Conservation (phyloP, 202 grass and related monocot genomes). For the Brachypodium distachyon region DNA sequence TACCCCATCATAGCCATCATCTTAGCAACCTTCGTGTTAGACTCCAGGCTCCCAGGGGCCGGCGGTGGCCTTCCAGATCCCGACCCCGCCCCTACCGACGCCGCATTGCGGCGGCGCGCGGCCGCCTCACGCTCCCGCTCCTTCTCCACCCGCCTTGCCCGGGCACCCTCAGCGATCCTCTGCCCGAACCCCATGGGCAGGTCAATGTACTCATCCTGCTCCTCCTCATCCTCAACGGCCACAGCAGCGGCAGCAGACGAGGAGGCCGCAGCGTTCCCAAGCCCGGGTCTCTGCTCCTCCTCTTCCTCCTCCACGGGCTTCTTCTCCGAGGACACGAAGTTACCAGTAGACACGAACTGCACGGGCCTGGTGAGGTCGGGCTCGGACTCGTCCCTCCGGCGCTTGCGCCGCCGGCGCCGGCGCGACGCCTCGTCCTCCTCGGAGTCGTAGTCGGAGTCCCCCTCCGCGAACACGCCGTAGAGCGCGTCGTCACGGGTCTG, state of each 20-base stretch:
- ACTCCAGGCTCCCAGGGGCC: conserved; percentile 36
- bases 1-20: conserved; percentile 83
- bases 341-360: conserved; percentile 74
- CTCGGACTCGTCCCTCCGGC: conserved; percentile 36
- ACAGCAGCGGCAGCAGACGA: neutral
- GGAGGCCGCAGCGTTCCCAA: conserved; percentile 17
- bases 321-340: conserved; percentile 42
- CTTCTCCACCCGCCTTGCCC: conserved; percentile 62
- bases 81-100: neutral
- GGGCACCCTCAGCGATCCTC: conserved; percentile 55
- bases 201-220: neutral
- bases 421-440: conserved; percentile 33
- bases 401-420: conserved; percentile 39
- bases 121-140: conserved; percentile 36
- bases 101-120: neutral
- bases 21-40: conserved; percentile 55
- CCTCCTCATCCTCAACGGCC: neutral
- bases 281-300: conserved; percentile 12
- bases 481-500: conserved; percentile 63
- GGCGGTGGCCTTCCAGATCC: neutral
- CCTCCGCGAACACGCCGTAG: conserved; percentile 68
- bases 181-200: conserved; percentile 63
- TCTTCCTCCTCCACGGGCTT: conserved; percentile 37
- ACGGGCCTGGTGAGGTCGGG: conserved; percentile 66
- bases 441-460: conserved; percentile 70